Percentiles rank a stretch among this genome's conserved stretches.
phyloP scores from a whole-genome alignment of 352 stramenopile genomes.

The Plasmopara halstedii region DNA sequence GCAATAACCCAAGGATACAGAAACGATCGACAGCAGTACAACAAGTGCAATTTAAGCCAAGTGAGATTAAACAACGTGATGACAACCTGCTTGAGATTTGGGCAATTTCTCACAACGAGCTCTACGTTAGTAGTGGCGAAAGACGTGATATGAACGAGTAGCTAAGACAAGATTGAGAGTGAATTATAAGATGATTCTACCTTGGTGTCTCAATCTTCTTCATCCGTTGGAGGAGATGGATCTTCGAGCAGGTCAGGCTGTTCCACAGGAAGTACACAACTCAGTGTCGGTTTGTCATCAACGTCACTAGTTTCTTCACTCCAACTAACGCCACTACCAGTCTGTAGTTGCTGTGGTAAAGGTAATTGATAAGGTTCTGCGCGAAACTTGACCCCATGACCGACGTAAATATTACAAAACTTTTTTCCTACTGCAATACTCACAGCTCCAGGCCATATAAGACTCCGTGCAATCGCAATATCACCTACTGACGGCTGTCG shows the following conservation, averaged over 20 bases:
- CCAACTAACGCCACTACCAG: constrained; percentile 36
- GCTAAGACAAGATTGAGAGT: neutral
- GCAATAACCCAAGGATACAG: neutral
- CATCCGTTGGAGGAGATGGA: constrained; percentile 52
- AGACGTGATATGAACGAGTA: constrained; percentile 3
- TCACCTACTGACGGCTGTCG: constrained; percentile 51
- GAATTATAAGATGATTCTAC: neutral
- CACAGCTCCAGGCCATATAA: constrained; percentile 82
- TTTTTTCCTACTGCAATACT: constrained; percentile 80
- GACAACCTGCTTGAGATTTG: constrained; percentile 27
- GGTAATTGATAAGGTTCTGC: constrained; percentile 48
- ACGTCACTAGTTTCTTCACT: constrained; percentile 26
- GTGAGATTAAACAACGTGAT: constrained; percentile 3
- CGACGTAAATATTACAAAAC: constrained; percentile 88
- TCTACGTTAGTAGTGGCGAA: constrained; percentile 25
- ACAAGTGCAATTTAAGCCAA: constrained; percentile 27
- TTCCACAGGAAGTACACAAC: constrained; percentile 51
- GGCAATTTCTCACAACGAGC: constrained; percentile 29
- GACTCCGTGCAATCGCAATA: constrained; percentile 60
- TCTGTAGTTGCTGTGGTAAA: constrained; percentile 41
- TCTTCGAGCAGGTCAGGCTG: constrained; percentile 77
- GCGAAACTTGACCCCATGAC: constrained; percentile 73
- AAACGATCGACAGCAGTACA: constrained; percentile 19
- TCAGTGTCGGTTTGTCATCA: constrained; percentile 32
- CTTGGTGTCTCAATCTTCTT: constrained; percentile 24